Conservation (phyloP, 768 basidiomycete species). For the Rhizopogon vulgaris region DNA sequence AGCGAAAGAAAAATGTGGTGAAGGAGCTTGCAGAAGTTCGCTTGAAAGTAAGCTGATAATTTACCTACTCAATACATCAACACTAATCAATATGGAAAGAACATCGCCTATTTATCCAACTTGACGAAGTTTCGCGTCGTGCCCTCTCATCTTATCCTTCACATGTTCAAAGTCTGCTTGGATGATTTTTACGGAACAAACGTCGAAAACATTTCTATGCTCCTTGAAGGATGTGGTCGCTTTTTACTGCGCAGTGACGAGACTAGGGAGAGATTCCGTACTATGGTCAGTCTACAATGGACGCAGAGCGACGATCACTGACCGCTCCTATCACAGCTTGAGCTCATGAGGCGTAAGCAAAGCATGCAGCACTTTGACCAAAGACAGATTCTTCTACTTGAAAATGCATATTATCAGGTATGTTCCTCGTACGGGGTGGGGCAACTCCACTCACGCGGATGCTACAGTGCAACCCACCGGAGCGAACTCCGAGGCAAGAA, state of each 20-base stretch:
- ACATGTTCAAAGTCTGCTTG: slow-evolving; percentile 94
- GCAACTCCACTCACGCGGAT: slow-evolving; percentile 4
- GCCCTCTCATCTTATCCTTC: slow-evolving; percentile 85
- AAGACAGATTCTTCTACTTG: slow-evolving; percentile 80
- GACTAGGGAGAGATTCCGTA: slow-evolving; percentile 78
- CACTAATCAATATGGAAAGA: slow-evolving; percentile 41
- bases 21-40: slow-evolving; percentile 84
- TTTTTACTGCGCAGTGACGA: slow-evolving; percentile 86
- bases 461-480: slow-evolving; percentile 89
- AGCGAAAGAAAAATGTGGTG: slow-evolving; percentile 88
- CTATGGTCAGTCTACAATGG: slow-evolving; percentile 56
- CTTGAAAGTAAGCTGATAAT: slow-evolving; percentile 53
- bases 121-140: slow-evolving; percentile 95
- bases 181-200: slow-evolving; percentile 93
- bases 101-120: slow-evolving; percentile 81
- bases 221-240: slow-evolving; percentile 91
- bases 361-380: slow-evolving; percentile 90
- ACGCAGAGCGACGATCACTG: neutral
- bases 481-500: slow-evolving; percentile 78
- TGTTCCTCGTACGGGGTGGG: slow-evolving; percentile 5
- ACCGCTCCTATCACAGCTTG: slow-evolving; percentile 48
- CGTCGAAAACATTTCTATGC: slow-evolving; percentile 85
- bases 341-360: slow-evolving; percentile 93
- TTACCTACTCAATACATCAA: neutral
- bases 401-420: slow-evolving; percentile 98